Evolutionary conservation across 306 rosid species (phyloP).

Genomic region (Cucumis hystrix): DNA sequence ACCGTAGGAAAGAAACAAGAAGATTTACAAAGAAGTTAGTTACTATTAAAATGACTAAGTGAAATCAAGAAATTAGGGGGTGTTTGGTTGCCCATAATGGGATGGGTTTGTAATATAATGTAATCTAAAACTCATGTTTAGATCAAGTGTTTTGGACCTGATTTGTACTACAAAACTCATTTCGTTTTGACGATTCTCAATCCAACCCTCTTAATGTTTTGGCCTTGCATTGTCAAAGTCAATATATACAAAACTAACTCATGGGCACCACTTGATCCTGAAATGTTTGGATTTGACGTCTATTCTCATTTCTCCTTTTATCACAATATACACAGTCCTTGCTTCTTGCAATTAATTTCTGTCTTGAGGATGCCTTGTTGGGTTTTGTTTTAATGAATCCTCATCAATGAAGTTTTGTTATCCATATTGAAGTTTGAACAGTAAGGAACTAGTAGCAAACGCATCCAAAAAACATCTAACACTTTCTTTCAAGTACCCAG

Average conservation of each 20-base stretch:
- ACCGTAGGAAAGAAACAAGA: not conserved
- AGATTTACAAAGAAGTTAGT: not conserved
- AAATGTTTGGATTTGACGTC: not conserved
- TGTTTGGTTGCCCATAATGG: no score
- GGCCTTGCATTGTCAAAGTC: not conserved
- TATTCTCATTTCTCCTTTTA: not conserved
- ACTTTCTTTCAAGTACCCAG: not conserved
- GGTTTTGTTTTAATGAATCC: not conserved
- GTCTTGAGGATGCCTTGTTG: not conserved
- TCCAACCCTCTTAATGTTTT: not conserved
- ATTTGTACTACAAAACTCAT: no score
- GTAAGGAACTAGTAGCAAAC: not conserved
- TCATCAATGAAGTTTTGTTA: not conserved
- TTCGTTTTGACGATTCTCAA: no score
- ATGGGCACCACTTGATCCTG: not conserved
- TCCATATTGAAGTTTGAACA: no score
- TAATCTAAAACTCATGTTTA: no score
- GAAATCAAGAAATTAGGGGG: not conserved
- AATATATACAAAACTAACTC: not conserved
- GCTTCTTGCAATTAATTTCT: not conserved
- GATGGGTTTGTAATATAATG: no score
- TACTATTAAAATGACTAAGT: not conserved
- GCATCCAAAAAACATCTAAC: not conserved
- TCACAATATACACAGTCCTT: not conserved
- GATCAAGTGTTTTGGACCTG: no score